Conservation (phyloP, 331 rosid species). For the Saraca asoca region DNA sequence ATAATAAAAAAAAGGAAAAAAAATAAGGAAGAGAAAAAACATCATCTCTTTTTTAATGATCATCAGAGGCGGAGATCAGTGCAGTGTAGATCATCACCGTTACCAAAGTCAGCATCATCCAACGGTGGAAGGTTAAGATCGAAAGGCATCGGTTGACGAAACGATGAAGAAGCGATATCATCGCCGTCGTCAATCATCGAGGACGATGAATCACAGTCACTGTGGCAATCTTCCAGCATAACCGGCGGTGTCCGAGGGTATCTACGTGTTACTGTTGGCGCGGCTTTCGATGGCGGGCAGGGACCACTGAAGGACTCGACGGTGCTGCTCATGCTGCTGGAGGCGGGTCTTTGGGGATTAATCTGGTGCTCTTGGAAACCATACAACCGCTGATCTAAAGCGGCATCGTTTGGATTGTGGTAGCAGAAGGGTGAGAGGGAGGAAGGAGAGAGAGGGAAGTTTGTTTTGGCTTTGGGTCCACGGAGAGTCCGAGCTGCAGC, state of each 20-base stretch:
- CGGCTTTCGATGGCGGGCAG: slow-evolving; percentile 33
- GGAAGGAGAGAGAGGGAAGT: slow-evolving; percentile 44
- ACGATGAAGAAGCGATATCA: slow-evolving; percentile 51
- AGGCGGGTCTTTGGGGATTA: slow-evolving; percentile 65
- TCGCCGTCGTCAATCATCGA: slow-evolving; percentile 67
- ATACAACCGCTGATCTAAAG: slow-evolving; percentile 45
- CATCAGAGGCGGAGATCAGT: slow-evolving; percentile 78
- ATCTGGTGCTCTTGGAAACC: slow-evolving; percentile 45
- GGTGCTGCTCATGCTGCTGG: slow-evolving; percentile 80
- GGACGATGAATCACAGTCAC: slow-evolving; percentile 89
- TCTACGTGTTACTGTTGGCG: slow-evolving; percentile 21
- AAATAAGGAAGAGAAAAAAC: slow-evolving; percentile 26
- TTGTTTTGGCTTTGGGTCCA: slow-evolving; percentile 81
- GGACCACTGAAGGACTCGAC: slow-evolving; percentile 92
- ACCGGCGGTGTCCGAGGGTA: slow-evolving; percentile 65
- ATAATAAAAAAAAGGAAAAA: slow-evolving; percentile 26
- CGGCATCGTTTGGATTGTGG: slow-evolving; percentile 44
- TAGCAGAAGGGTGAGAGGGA: slow-evolving; percentile 34
- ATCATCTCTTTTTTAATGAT: slow-evolving; percentile 29
- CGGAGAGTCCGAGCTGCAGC: slow-evolving; percentile 75
- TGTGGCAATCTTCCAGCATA: slow-evolving; percentile 76
- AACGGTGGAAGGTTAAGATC: slow-evolving; percentile 76
- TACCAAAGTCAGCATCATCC: slow-evolving; percentile 42
- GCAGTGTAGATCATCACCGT: slow-evolving; percentile 58
- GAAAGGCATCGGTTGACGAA: slow-evolving; percentile 54